A percentile compares a stretch with the other conserved stretches of the same genome.
Conservation (phyloP, 192 early-diverging fungal species). For the Coemansia sp. region DNA sequence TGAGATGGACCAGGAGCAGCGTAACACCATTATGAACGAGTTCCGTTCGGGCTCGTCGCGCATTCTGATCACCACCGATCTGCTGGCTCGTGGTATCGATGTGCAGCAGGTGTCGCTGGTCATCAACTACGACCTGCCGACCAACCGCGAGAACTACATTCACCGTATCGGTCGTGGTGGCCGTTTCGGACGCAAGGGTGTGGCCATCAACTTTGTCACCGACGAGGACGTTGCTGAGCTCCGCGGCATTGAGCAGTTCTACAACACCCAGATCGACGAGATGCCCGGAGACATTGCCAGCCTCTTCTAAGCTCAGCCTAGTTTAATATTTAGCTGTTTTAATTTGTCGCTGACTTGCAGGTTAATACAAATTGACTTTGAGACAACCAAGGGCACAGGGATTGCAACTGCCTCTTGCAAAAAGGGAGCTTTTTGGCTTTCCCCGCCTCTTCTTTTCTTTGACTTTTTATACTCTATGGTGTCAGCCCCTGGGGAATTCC, state of each 20-base stretch:
- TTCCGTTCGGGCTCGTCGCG: conserved; percentile 97
- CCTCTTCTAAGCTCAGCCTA: conserved; percentile 59
- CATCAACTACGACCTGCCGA: conserved; percentile 98
- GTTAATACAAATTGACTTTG: neutral
- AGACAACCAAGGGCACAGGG: neutral
- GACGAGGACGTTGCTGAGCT: conserved; percentile 91
- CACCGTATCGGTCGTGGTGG: conserved; percentile 99
- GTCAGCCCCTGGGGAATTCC: neutral
- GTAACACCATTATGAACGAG: conserved; percentile 98
- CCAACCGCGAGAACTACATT: conserved; percentile 99
- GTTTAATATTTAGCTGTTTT: neutral
- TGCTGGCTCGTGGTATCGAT: conserved; percentile 98
- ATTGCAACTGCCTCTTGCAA: neutral
- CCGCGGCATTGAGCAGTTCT: conserved; percentile 89
- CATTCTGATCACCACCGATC: conserved; percentile 96
- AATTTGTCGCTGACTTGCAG: neutral
- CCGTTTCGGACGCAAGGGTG: conserved; percentile 99
- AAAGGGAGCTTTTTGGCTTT: neutral
- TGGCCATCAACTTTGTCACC: conserved; percentile 99
- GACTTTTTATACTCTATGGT: neutral
- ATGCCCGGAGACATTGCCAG: conserved; percentile 98
- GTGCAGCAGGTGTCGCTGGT: conserved; percentile 99
- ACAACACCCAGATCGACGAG: conserved; percentile 99
- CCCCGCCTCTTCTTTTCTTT: neutral
- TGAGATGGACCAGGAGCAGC: conserved; percentile 96